Evolutionary conservation across 2,329 filamentous ascomycete genomes (phyloP).

Genomic region (Sporothrix mexicana): DNA sequence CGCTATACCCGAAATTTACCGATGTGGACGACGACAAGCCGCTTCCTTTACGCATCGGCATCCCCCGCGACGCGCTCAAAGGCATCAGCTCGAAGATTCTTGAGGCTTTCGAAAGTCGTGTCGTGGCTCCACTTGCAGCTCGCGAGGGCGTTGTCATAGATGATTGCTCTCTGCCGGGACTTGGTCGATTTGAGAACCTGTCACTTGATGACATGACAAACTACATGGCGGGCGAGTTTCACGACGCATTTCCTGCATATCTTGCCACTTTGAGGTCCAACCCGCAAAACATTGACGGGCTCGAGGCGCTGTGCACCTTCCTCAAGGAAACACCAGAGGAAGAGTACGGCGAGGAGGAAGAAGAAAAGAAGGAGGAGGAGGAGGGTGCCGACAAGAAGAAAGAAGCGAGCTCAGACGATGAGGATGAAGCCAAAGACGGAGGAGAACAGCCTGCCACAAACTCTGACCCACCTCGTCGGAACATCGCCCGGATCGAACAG

Average conservation of each 20-base stretch:
- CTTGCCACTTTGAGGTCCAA: slow-evolving; percentile 62
- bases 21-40: slow-evolving; percentile 60
- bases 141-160: slow-evolving; percentile 62
- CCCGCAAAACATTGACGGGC: slow-evolving; percentile 58
- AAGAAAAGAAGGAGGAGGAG: slow-evolving; percentile 49
- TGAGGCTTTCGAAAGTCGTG: slow-evolving; percentile 58
- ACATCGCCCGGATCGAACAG: slow-evolving; percentile 32
- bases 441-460: slow-evolving; percentile 49
- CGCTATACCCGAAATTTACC: not conserved
- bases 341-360: slow-evolving; percentile 64
- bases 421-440: slow-evolving; percentile 62
- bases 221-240: slow-evolving; percentile 59
- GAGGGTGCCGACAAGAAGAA: not conserved
- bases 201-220: not conserved
- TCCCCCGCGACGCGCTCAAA: slow-evolving; percentile 64
- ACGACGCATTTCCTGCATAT: slow-evolving; percentile 61
- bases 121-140: slow-evolving; percentile 57
- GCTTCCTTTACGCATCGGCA: slow-evolving; percentile 61
- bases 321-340: slow-evolving; percentile 61
- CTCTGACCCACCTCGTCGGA: slow-evolving; percentile 13
- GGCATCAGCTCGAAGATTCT: slow-evolving; percentile 40
- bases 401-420: slow-evolving; percentile 43
- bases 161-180: slow-evolving; percentile 53
- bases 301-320: slow-evolving; percentile 60
- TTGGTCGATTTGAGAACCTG: slow-evolving; percentile 25